These are phyloP conservation scores for Solanum appendiculatum DNA, from an alignment of 257 asterid genomes.

Conservation along the genomic window DNA sequence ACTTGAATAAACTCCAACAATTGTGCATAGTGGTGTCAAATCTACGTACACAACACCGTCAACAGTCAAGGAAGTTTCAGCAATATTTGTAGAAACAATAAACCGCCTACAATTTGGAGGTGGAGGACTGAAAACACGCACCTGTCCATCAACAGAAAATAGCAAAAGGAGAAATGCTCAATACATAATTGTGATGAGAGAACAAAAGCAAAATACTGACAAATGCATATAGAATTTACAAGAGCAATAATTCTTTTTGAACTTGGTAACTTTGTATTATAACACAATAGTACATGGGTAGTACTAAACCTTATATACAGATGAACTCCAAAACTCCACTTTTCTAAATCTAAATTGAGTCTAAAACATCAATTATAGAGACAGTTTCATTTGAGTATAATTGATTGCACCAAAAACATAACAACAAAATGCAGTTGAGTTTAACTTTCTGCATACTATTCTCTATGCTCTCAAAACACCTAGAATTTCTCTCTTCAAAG, in stretches of 20 bases:
- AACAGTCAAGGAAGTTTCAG: constrained; percentile 97
- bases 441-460: no score
- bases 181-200: not conserved
- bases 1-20: not conserved
- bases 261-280: no score
- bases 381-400: no score
- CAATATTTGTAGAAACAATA: constrained; percentile 90
- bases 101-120: constrained; percentile 88
- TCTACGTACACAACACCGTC: constrained; percentile 94
- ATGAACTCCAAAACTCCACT: no score
- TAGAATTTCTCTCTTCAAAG: no score
- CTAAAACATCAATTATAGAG: no score
- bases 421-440: no score
- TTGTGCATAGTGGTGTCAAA: not conserved
- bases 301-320: no score
- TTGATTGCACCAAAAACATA: no score
- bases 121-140: constrained; percentile 82
- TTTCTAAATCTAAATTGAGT: no score
- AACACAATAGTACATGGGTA: no score
- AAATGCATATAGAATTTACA: not conserved
- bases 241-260: not conserved
- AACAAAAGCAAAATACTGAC: not conserved
- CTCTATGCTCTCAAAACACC: no score
- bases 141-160: constrained; percentile 21
- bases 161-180: not conserved